Conservation (phyloP, 2,329 filamentous ascomycete genomes). For the Curvularia sp. region DNA sequence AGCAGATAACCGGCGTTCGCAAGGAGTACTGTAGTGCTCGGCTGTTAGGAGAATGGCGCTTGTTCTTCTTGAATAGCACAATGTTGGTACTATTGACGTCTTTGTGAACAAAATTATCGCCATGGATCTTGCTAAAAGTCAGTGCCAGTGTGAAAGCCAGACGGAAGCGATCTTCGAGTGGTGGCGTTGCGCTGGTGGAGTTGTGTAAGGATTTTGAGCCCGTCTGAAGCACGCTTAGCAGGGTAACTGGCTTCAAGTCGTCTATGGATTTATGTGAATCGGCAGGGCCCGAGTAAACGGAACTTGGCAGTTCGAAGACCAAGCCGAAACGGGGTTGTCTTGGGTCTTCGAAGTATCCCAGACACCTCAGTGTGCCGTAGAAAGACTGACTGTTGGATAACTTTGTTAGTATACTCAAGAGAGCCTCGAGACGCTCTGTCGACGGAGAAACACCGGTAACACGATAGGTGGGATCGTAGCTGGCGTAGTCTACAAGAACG, state of each 20-base stretch:
- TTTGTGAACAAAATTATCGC: slow-evolving; percentile 72
- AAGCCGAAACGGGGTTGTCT: slow-evolving; percentile 73
- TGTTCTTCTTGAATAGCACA: slow-evolving; percentile 64
- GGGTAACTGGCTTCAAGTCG: slow-evolving; percentile 53
- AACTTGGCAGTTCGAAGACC: slow-evolving; percentile 74
- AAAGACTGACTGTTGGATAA: slow-evolving; percentile 45
- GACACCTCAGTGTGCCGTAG: slow-evolving; percentile 62
- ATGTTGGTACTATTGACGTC: slow-evolving; percentile 73
- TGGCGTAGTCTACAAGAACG: slow-evolving; percentile 74
- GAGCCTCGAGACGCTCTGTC: slow-evolving; percentile 54
- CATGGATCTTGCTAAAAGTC: slow-evolving; percentile 76
- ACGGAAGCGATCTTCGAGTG: slow-evolving; percentile 77
- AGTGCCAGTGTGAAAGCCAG: slow-evolving; percentile 75
- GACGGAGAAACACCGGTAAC: slow-evolving; percentile 57
- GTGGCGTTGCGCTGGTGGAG: slow-evolving; percentile 53
- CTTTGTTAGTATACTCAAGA: slow-evolving; percentile 46
- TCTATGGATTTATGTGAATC: slow-evolving; percentile 60
- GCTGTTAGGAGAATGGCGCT: slow-evolving; percentile 56
- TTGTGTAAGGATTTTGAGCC: slow-evolving; percentile 55
- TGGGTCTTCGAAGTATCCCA: slow-evolving; percentile 77
- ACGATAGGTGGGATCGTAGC: slow-evolving; percentile 58
- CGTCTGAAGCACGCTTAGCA: slow-evolving; percentile 58
- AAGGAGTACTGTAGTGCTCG: slow-evolving; percentile 61
- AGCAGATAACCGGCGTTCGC: slow-evolving; percentile 72
- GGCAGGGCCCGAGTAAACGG: slow-evolving; percentile 53